phyloP scores from a whole-genome alignment of 2,329 filamentous ascomycete genomes.

The Penicillium sp. region DNA sequence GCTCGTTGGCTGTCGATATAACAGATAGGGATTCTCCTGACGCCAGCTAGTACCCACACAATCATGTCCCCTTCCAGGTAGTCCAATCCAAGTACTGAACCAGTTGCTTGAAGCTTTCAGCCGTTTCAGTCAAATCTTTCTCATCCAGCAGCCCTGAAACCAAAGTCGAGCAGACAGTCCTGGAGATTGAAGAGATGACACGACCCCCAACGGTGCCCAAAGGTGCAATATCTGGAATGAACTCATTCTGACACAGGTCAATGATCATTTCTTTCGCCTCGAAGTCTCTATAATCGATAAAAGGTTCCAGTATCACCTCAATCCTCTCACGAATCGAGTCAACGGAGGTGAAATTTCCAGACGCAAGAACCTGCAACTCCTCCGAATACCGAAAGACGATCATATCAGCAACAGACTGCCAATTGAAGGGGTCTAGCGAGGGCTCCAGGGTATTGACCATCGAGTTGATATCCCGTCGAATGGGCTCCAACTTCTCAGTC shows the following conservation, averaged over 20 bases:
- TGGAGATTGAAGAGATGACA: slow-evolving; percentile 30
- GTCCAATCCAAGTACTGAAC: not conserved
- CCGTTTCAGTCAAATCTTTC: slow-evolving; percentile 15
- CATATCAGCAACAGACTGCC: slow-evolving; percentile 66
- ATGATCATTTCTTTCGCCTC: not conserved
- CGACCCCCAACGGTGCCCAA: slow-evolving; percentile 21
- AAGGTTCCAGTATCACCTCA: slow-evolving; percentile 7
- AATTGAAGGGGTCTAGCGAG: slow-evolving; percentile 48
- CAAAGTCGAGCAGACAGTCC: slow-evolving; percentile 33
- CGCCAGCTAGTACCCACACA: not conserved
- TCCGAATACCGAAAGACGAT: slow-evolving; percentile 60
- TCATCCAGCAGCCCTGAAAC: slow-evolving; percentile 18
- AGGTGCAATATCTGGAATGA: slow-evolving; percentile 8
- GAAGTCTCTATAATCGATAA: slow-evolving; percentile 13
- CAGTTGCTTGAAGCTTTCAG: not conserved
- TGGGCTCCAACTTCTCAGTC: slow-evolving; percentile 28
- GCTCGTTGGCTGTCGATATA: not conserved
- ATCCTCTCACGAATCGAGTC: slow-evolving; percentile 1
- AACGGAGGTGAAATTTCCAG: slow-evolving; percentile 19
- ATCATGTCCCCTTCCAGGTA: not conserved
- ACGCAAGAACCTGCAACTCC: slow-evolving; percentile 42
- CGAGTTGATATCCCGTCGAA: slow-evolving; percentile 45
- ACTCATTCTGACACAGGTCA: slow-evolving; percentile 6
- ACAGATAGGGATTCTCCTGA: not conserved
- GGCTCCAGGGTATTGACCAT: slow-evolving; percentile 36